Percentiles rank a stretch among this genome's conserved stretches.
These are phyloP conservation scores for Cocos nucifera DNA, from an alignment of 176 grass and related monocot species.

Conservation along the genomic window DNA sequence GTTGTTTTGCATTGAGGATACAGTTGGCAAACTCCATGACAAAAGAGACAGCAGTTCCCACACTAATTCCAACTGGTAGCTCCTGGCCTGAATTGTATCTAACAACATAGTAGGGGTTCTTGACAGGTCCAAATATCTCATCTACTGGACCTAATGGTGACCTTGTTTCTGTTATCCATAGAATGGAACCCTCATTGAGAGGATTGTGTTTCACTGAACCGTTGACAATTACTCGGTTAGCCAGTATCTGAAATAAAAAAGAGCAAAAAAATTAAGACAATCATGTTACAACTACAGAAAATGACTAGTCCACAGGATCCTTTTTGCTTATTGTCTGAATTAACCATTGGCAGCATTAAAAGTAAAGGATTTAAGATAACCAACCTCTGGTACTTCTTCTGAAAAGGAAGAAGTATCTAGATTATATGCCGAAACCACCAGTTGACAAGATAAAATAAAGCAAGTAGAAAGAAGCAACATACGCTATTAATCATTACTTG, in stretches of 20 bases:
- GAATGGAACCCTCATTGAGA: constrained; percentile 78
- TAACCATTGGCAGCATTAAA: too few species aligned
- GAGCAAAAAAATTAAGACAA: background rate
- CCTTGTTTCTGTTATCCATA: constrained; percentile 84
- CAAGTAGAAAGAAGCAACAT: too few species aligned
- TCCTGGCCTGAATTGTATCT: constrained; percentile 65
- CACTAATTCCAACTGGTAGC: constrained; percentile 53
- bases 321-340: too few species aligned
- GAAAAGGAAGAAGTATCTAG: too few species aligned
- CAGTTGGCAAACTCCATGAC: constrained; percentile 62
- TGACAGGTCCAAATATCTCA: constrained; percentile 92
- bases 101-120: constrained; percentile 75
- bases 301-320: too few species aligned
- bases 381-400: too few species aligned
- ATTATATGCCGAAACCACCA: too few species aligned
- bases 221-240: constrained; percentile 73
- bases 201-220: constrained; percentile 74
- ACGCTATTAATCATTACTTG: too few species aligned
- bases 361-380: too few species aligned
- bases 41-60: constrained; percentile 64
- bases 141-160: constrained; percentile 60
- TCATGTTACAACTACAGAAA: too few species aligned
- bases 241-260: constrained; percentile 46
- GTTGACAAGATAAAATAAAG: too few species aligned
- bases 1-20: constrained; percentile 63